Evolutionary conservation across 768 basidiomycete species (phyloP).

Genomic region (Cubamyces sp.): DNA sequence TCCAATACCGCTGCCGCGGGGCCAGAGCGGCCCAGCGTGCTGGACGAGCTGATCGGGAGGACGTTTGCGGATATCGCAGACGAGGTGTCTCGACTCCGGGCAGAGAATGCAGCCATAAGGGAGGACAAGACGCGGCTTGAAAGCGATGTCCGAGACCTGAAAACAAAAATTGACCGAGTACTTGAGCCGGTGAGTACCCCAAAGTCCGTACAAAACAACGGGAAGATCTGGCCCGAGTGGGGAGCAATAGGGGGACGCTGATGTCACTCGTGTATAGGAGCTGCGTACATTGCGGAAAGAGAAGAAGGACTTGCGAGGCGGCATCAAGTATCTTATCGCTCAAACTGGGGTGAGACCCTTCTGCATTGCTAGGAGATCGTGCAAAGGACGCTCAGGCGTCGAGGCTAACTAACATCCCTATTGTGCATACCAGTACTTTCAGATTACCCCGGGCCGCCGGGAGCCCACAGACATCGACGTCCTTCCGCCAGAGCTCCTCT

Average conservation of each 20-base stretch:
- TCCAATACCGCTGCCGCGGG: too few relatives aligned
- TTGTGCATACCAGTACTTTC: too few relatives aligned
- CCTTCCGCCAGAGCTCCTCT: slow-evolving; percentile 9
- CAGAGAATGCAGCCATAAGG: background rate
- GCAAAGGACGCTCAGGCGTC: too few relatives aligned
- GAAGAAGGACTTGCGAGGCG: background rate
- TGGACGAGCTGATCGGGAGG: slow-evolving; percentile 5
- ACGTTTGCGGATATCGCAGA: slow-evolving; percentile 5
- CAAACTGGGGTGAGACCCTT: slow-evolving; percentile 1
- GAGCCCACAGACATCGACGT: background rate
- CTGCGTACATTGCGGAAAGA: background rate
- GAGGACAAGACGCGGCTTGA: too few relatives aligned
- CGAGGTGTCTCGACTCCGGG: background rate
- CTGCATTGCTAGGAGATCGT: too few relatives aligned
- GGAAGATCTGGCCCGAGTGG: too few relatives aligned
- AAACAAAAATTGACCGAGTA: too few relatives aligned
- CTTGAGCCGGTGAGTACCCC: too few relatives aligned
- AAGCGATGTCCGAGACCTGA: too few relatives aligned
- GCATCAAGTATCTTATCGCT: slow-evolving; percentile 5
- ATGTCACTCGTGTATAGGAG: background rate
- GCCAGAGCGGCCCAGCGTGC: background rate
- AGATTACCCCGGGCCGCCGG: too few relatives aligned
- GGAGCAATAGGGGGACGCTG: background rate
- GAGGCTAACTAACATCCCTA: too few relatives aligned
- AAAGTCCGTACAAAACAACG: background rate